These are phyloP conservation scores for Wallacemonas sp. DNA, from an alignment of 208 protist genomes.

Conservation along the genomic window DNA sequence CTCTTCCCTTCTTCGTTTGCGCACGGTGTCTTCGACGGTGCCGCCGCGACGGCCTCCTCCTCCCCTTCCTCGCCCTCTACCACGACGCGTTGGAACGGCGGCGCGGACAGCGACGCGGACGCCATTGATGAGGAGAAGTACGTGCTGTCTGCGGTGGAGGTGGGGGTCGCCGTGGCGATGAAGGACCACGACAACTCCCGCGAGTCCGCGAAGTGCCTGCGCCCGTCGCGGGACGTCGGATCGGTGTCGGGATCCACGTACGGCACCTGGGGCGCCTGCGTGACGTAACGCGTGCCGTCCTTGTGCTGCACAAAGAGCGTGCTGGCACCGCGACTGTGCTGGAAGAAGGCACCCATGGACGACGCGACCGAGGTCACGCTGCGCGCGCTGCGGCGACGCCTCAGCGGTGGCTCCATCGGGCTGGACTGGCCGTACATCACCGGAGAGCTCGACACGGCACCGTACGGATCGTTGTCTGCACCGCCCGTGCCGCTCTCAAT, in stretches of 20 bases:
- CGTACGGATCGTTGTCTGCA: constrained; percentile 5
- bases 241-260: constrained; percentile 2
- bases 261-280: background rate
- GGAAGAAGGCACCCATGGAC: constrained; percentile 14
- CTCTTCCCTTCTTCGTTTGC: background rate
- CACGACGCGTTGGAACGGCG: too few relatives aligned
- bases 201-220: background rate
- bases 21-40: background rate
- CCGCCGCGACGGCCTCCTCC: background rate
- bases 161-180: constrained; percentile 5
- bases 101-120: background rate
- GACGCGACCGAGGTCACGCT: constrained; percentile 11
- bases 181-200: constrained; percentile 13
- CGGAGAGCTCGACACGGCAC: background rate
- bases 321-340: constrained; percentile 4
- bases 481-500: background rate
- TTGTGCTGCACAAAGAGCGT: constrained; percentile 4
- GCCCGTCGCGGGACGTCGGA: background rate
- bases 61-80: too few relatives aligned
- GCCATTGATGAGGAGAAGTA: constrained; percentile 5
- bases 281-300: constrained; percentile 6
- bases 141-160: constrained; percentile 2
- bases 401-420: constrained; percentile 1
- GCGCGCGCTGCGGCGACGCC: constrained; percentile 10
- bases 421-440: constrained; percentile 6